These are phyloP conservation scores for Leptodermis oblonga DNA, from an alignment of 257 asterid genomes.

Conservation along the genomic window DNA sequence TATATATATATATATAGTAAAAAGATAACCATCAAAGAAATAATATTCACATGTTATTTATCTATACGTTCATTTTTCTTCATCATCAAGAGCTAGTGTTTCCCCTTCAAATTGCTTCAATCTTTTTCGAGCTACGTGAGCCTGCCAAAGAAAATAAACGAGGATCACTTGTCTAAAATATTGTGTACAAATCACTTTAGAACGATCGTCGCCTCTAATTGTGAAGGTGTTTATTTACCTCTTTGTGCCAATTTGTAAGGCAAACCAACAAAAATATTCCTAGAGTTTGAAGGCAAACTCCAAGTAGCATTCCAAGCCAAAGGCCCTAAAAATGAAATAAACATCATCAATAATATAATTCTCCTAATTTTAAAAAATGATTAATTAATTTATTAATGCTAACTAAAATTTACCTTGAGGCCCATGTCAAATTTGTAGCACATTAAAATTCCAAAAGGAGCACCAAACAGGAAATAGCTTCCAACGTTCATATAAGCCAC, in stretches of 20 bases:
- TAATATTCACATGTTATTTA: not conserved
- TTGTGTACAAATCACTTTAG: no score
- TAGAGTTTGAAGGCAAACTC: slow-evolving; percentile 1
- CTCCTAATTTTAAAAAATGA: not conserved
- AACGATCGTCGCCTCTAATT: no score
- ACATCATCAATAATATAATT: not conserved
- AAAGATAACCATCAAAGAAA: not conserved
- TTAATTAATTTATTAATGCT: not conserved
- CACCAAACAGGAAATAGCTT: slow-evolving; percentile 60
- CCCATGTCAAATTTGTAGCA: slow-evolving; percentile 49
- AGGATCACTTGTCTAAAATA: no score
- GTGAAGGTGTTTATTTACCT: not conserved
- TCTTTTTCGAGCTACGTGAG: slow-evolving; percentile 6
- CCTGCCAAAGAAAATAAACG: not conserved
- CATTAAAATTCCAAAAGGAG: slow-evolving; percentile 51
- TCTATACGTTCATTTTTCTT: not conserved
- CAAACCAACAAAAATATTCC: slow-evolving; percentile 2
- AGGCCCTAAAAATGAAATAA: slow-evolving; percentile 2
- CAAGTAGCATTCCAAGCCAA: slow-evolving; percentile 3
- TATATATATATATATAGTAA: not conserved
- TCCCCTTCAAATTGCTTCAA: slow-evolving; percentile 8
- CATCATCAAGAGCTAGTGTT: not conserved
- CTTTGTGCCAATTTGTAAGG: slow-evolving; percentile 5
- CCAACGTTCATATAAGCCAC: slow-evolving; percentile 58
- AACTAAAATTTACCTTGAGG: slow-evolving; percentile 27